phyloP scores from a whole-genome alignment of 2,329 filamentous ascomycete genomes.

The Decorospora gaudefroyi region DNA sequence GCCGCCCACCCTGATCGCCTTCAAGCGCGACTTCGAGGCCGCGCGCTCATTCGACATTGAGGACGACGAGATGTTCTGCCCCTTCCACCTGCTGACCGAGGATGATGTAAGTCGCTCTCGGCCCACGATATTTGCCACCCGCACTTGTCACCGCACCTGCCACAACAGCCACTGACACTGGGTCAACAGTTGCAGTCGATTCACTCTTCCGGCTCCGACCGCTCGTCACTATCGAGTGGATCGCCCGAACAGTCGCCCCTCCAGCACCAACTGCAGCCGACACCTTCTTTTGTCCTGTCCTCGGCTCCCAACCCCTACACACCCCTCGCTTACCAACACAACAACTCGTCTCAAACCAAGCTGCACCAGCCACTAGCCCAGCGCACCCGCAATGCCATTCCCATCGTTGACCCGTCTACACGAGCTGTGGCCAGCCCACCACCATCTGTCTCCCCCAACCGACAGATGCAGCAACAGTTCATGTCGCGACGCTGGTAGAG shows the following conservation, averaged over 20 bases:
- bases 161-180: conserved; percentile 39
- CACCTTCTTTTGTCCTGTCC: conserved; percentile 75
- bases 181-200: conserved; percentile 79
- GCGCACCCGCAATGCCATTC: conserved; percentile 90
- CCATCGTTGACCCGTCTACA: conserved; percentile 94
- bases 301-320: conserved; percentile 59
- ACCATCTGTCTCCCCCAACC: conserved; percentile 67
- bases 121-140: conserved; percentile 31
- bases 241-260: conserved; percentile 91
- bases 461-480: conserved; percentile 63
- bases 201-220: conserved; percentile 85
- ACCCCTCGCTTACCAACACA: conserved; percentile 65
- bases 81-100: conserved; percentile 82
- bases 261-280: conserved; percentile 75
- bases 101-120: conserved; percentile 70
- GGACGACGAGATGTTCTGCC: conserved; percentile 95
- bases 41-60: conserved; percentile 93
- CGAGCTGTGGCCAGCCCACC: conserved; percentile 90
- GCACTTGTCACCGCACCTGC: conserved; percentile 29
- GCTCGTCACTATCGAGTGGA: conserved; percentile 91
- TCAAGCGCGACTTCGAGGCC: conserved; percentile 86
- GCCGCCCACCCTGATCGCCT: conserved; percentile 72
- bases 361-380: conserved; percentile 89
- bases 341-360: conserved; percentile 67
- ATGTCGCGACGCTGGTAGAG: conserved; percentile 55